Conservation (phyloP, 1,139 yeast species). For the Yamadazyma aaseri region DNA sequence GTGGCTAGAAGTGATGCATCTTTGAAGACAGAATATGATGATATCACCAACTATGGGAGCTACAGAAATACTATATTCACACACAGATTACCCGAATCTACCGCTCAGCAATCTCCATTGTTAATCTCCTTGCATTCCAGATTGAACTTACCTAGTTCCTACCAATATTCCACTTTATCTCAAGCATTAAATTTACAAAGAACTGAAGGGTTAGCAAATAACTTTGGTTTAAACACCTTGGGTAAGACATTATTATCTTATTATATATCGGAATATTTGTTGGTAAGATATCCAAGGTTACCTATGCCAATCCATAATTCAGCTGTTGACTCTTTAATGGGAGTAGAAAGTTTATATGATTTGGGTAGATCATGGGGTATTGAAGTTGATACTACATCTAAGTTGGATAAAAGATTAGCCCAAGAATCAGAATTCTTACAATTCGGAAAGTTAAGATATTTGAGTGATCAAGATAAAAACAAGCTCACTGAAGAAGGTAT, state of each 20-base stretch:
- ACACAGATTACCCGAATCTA: constrained; percentile 49
- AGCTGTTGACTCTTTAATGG: constrained; percentile 72
- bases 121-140: constrained; percentile 81
- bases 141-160: constrained; percentile 56
- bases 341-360: constrained; percentile 58
- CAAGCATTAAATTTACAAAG: constrained; percentile 61
- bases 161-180: constrained; percentile 68
- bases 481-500: constrained; percentile 50
- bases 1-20: constrained; percentile 23
- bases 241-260: constrained; percentile 78
- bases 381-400: constrained; percentile 64
- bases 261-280: constrained; percentile 70
- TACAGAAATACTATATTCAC: constrained; percentile 44
- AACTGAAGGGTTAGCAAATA: constrained; percentile 58
- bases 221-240: constrained; percentile 74
- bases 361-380: constrained; percentile 87
- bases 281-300: constrained; percentile 81
- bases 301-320: constrained; percentile 76
- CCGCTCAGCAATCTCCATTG: constrained; percentile 62
- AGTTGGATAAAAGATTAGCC: constrained; percentile 65
- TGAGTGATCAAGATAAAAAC: constrained; percentile 30
- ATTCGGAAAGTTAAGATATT: constrained; percentile 64
- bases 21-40: constrained; percentile 31
- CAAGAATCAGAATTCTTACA: constrained; percentile 65
- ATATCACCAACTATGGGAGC: constrained; percentile 39